Base-by-base conservation (phyloP, 2,329 filamentous ascomycete species). In the Claviceps cyperi region DNA sequence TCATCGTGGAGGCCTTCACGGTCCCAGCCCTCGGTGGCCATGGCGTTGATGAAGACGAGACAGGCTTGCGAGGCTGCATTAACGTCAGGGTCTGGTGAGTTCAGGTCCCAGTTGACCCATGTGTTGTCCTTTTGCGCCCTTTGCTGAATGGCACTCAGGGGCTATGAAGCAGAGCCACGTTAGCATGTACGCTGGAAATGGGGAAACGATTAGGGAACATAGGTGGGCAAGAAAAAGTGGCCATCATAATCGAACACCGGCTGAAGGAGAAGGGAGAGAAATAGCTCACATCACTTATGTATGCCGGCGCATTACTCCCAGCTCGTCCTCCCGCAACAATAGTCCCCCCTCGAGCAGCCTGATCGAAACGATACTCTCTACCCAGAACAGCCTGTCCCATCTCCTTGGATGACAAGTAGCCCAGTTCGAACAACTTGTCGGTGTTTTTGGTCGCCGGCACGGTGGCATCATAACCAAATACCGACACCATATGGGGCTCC, bases 41-140 rank as follows among this genome's bases (percentile, higher is more conserved):
- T 86, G 36, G 74, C 77, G 60, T 84, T 94, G 50, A 81, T 84
- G 62, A 95, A 95, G 1, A 92, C 88, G 40, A 96, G 60, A 83
- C 94, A 47, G 46, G 86, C 79, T 2, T 83, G 74, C 1, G 60
- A 59, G 3, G 67, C 65, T 2, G 56, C 59, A n/a, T 69, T 68
- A 14, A 69, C 65, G 3, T 58, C 58, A 0, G 62, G 62, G 6
- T 64, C 51, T 15, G 56, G 55, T 1, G 63, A 66, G 4, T 60
- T 56, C 1, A 66, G 56, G 38, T 69, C 74, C 67, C 54, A 84
- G 63, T 51, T 76, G 0, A 84, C 64, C 53, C 73, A 73, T 0
- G 77, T 78, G n/a, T 69, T 69, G 52, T 83, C 78, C 2, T 67
- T 60, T 14, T 66, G 66, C 0, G 75, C 75, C 36, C 73, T 69